Evolutionary conservation across 257 asterid genomes (phyloP).

Genomic region (Penstemon davidsonii): DNA sequence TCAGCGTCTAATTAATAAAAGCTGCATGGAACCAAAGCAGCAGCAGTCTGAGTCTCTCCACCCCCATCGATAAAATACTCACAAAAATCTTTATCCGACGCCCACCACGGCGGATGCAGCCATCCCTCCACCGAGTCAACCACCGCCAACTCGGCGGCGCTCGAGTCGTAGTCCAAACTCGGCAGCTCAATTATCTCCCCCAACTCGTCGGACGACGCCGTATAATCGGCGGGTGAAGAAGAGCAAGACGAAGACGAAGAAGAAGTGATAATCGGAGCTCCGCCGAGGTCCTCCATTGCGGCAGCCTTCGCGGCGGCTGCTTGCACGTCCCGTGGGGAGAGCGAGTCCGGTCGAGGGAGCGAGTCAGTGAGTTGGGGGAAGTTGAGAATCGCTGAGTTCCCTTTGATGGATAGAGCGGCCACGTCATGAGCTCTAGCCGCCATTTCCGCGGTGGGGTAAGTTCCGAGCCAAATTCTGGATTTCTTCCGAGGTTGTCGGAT

Average conservation of each 20-base stretch:
- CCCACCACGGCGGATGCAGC: conserved; percentile 63
- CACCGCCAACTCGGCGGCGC: conserved; percentile 37
- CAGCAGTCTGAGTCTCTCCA: conserved; percentile 23
- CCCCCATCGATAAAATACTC: conserved; percentile 41
- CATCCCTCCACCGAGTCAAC: conserved; percentile 60
- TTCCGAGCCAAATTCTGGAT: conserved; percentile 73
- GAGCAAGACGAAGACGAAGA: conserved; percentile 15
- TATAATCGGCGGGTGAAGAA: conserved; percentile 10
- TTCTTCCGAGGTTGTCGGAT: conserved; percentile 68
- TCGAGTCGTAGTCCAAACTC: conserved; percentile 55
- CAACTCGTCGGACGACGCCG: conserved; percentile 49
- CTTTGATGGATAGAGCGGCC: conserved; percentile 59
- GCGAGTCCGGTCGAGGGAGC: conserved; percentile 62
- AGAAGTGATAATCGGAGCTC: neutral
- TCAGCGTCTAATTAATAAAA: conserved; percentile 26
- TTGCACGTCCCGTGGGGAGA: conserved; percentile 54
- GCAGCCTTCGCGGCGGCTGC: conserved; percentile 76
- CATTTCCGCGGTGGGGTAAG: conserved; percentile 65
- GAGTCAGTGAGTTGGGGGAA: conserved; percentile 52
- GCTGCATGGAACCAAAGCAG: conserved; percentile 37
- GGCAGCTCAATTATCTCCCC: conserved; percentile 80
- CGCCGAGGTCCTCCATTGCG: conserved; percentile 51
- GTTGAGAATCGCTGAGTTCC: conserved; percentile 50
- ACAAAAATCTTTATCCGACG: conserved; percentile 40
- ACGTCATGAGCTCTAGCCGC: conserved; percentile 79